These are phyloP conservation scores for Aegilops bicornis DNA, from an alignment of 176 grass and related monocot species.

Conservation along the genomic window DNA sequence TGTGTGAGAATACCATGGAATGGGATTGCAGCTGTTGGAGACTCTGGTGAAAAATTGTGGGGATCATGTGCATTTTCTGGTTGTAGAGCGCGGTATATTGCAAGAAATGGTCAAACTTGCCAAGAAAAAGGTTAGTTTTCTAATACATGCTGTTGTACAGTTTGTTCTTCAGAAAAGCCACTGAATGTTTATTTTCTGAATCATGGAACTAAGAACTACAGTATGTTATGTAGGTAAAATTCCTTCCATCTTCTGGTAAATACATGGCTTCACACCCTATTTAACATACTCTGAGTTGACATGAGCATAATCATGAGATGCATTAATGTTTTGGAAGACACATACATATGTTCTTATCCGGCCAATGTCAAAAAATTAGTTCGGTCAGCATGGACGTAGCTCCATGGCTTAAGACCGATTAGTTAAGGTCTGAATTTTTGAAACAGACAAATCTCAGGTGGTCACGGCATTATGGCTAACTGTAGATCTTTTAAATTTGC, in stretches of 20 bases:
- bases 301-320: neutral
- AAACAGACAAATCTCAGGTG: neutral
- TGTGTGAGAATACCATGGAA: conserved; percentile 19
- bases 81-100: conserved; percentile 77
- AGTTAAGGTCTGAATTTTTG: neutral
- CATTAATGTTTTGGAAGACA: neutral
- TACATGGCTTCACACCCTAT: neutral
- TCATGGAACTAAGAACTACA: neutral
- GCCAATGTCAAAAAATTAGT: neutral
- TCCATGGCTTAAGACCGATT: neutral
- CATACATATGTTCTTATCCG: neutral
- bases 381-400: neutral
- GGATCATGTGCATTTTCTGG: conserved; percentile 69
- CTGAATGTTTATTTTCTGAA: neutral
- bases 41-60: conserved; percentile 89
- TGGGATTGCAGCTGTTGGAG: conserved; percentile 65
- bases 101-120: conserved; percentile 82
- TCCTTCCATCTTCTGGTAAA: neutral
- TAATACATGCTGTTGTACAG: neutral
- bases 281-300: neutral
- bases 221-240: neutral
- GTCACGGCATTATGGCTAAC: neutral
- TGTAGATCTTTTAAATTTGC: neutral
- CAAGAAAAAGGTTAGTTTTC: conserved; percentile 64
- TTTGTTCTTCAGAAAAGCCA: neutral